Percentiles rank a stretch among this genome's conserved stretches.
phyloP scores from a whole-genome alignment of 176 grass and related monocot species.

The Zizania latifolia region DNA sequence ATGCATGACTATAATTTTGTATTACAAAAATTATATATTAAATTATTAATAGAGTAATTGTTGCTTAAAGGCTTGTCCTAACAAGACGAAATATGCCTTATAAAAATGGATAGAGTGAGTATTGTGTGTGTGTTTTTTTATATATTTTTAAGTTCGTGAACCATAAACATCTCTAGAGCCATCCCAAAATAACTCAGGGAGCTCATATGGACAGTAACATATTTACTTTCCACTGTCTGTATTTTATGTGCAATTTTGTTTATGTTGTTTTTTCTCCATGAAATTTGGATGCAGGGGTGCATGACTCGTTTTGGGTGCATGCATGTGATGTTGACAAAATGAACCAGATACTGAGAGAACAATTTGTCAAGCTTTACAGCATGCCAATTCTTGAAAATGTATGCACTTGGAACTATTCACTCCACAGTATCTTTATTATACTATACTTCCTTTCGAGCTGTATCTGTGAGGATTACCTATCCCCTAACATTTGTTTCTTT shows the following conservation, averaged over 20 bases:
- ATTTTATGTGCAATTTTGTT: not conserved
- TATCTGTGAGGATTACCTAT: not conserved
- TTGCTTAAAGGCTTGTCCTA: no score
- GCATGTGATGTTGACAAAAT: constrained; percentile 85
- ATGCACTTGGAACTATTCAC: constrained; percentile 24
- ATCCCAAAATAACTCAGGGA: not conserved
- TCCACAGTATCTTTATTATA: not conserved
- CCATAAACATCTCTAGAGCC: not conserved
- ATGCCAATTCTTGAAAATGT: constrained; percentile 96
- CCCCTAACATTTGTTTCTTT: not conserved
- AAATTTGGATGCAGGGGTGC: constrained; percentile 59
- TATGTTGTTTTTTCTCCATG: not conserved
- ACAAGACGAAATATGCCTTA: no score
- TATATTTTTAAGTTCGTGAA: not conserved
- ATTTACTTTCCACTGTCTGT: not conserved
- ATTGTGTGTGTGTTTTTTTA: no score
- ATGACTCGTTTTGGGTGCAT: constrained; percentile 98
- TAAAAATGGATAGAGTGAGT: no score
- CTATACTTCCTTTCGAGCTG: not conserved
- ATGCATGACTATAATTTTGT: no score
- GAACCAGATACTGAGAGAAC: constrained; percentile 89
- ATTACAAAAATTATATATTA: no score
- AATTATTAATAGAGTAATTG: no score
- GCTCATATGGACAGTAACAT: not conserved
- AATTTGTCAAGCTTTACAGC: constrained; percentile 86